Evolutionary conservation across 306 rosid genomes (phyloP), one percentile per base, ranked within the genome.

Genomic region (Medicago truncatula): DNA sequence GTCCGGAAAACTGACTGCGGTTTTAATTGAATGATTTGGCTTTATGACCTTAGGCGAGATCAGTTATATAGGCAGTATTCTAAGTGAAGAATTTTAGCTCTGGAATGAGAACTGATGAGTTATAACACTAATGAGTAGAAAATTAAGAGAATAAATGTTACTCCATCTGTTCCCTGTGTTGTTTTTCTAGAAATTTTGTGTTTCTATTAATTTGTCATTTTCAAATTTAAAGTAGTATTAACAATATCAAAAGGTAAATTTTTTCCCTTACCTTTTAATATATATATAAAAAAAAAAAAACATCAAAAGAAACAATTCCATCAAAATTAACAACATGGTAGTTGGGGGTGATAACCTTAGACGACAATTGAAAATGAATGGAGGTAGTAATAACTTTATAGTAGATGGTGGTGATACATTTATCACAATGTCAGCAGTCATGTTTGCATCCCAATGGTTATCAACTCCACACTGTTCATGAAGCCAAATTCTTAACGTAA

Each of bases 1-100:
- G 5, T 23, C 34, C 4, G 16, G 21, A 38, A 21, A 52, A 36
- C 67, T 57, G 21, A 40, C 15, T 40, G 69, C 31, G 9, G 12
- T 18, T 58, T 73, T 58, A 25, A 53, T 71, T 38, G 53, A 41
- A 12, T 46, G 71, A 67, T 41, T 20, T 67, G 71, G 38, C 38
- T 41, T 66, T 66, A 41, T 67, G 73, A 67, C 39, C 13, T 67
- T 68, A 67, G 57, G 58, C 44, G 56, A 43, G 56, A 7, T 41
- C 71, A 18, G 38, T 44, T 21, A 8, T 46, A 46, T 47, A 14
- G 40, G 25, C n/a, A 40, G 8, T 38, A 64, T 14, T 25, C 39
- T 20, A 20, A 21, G 2, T 43, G 56, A 43, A 67, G 72, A 6
- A 67, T 52, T 23, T 47, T 68, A 11, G 15, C 8, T 28, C 31